Evolutionary conservation across 2,329 filamentous ascomycete genomes (phyloP).

Genomic region (Phaeosphaeriaceae sp.): DNA sequence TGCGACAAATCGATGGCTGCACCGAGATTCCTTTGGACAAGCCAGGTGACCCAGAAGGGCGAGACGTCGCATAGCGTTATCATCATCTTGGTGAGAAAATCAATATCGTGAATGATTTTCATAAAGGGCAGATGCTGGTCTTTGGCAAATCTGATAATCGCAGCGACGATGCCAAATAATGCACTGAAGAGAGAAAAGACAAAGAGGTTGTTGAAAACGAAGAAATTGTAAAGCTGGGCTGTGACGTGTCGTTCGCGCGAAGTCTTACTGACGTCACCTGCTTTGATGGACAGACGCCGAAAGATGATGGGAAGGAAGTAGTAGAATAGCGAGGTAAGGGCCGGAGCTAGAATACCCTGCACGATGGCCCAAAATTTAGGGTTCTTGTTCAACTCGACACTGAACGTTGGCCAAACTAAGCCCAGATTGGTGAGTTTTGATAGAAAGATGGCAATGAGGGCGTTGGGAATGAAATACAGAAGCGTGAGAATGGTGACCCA

Average conservation of each 20-base stretch:
- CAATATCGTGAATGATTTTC: conserved; percentile 67
- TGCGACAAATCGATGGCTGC: conserved; percentile 94
- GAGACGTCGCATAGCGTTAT: conserved; percentile 80
- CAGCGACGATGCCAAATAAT: conserved; percentile 74
- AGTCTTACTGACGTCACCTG: conserved; percentile 90
- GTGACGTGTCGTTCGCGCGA: conserved; percentile 90
- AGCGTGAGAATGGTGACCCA: conserved; percentile 84
- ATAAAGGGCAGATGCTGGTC: conserved; percentile 63
- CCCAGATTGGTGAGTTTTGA: conserved; percentile 84
- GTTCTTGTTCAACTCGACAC: conserved; percentile 66
- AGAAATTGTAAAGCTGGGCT: conserved; percentile 90
- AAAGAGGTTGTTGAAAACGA: conserved; percentile 95
- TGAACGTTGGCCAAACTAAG: conserved; percentile 78
- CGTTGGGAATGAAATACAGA: conserved; percentile 90
- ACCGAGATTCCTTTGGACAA: conserved; percentile 90
- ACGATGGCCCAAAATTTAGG: conserved; percentile 80
- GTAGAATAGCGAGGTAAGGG: conserved; percentile 85
- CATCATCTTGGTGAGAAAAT: conserved; percentile 71
- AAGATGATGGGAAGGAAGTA: conserved; percentile 89
- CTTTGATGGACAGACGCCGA: conserved; percentile 79
- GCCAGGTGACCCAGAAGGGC: conserved; percentile 79
- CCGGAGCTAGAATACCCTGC: conserved; percentile 89
- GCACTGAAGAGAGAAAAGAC: conserved; percentile 93
- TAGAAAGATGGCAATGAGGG: conserved; percentile 91
- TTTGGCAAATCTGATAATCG: conserved; percentile 65